These are phyloP conservation scores for Agrostemma githago DNA, from an alignment of 148 eudicot genomes.

Conservation along the genomic window DNA sequence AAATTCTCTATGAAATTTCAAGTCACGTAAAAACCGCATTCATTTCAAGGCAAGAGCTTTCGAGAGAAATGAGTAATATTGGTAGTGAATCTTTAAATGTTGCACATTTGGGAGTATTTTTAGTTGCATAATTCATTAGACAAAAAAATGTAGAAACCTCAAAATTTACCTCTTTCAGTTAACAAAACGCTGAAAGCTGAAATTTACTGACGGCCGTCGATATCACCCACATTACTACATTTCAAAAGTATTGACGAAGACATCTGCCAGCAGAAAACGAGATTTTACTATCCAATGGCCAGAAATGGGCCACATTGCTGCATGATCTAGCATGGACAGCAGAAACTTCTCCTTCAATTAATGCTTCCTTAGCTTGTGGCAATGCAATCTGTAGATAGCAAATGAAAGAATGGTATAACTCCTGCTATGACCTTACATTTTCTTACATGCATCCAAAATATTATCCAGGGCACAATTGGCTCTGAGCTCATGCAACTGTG, in stretches of 20 bases:
- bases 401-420: slow-evolving; percentile 27
- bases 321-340: slow-evolving; percentile 20
- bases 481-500: slow-evolving; percentile 1
- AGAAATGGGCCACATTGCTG: slow-evolving; percentile 12
- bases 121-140: neutral
- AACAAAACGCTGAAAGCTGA: neutral
- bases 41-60: neutral
- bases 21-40: neutral
- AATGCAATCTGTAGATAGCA: slow-evolving; percentile 24
- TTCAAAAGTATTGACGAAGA: neutral
- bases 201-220: slow-evolving; percentile 1
- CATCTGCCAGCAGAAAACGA: neutral
- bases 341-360: slow-evolving; percentile 13
- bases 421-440: slow-evolving; percentile 16
- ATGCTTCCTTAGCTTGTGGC: slow-evolving; percentile 8
- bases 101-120: neutral
- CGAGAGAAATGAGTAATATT: neutral
- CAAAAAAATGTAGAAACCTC: neutral
- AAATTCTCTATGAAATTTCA: neutral
- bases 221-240: slow-evolving; percentile 6
- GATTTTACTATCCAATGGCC: slow-evolving; percentile 12
- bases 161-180: slow-evolving; percentile 7
- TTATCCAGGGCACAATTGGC: slow-evolving; percentile 26
- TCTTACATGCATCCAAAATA: slow-evolving; percentile 26
- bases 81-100: too few species aligned